Evolutionary conservation across 306 rosid genomes (phyloP).

Genomic region (Trichosanthes truncata): DNA sequence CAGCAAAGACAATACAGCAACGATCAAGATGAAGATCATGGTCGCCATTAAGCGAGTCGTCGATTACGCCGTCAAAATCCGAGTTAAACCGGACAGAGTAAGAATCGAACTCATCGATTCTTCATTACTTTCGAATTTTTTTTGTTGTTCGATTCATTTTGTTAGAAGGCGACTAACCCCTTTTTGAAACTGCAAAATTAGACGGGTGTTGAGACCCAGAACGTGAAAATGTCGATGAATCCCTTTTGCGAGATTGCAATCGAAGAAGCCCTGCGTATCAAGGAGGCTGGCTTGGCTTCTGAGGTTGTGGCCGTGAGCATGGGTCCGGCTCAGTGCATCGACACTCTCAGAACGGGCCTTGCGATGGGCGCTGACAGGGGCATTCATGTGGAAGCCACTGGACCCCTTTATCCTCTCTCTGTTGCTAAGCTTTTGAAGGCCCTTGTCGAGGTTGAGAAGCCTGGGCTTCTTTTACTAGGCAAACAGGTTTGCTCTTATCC

Average conservation of each 20-base stretch:
- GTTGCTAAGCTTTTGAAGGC: slow-evolving; percentile 75
- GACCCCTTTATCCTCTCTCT: slow-evolving; percentile 46
- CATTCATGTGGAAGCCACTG: slow-evolving; percentile 58
- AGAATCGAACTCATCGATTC: background rate
- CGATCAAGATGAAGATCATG: slow-evolving; percentile 69
- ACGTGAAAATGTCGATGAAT: slow-evolving; percentile 98
- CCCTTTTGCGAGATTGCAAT: slow-evolving; percentile 94
- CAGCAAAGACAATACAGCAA: background rate
- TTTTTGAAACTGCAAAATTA: background rate
- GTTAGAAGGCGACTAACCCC: background rate
- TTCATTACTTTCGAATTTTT: background rate
- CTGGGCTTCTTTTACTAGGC: slow-evolving; percentile 72
- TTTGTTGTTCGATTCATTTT: background rate
- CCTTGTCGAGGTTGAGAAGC: slow-evolving; percentile 71
- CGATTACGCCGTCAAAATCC: slow-evolving; percentile 91
- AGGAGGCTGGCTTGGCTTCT: slow-evolving; percentile 63
- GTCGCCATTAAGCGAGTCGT: slow-evolving; percentile 75
- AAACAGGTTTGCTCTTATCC: slow-evolving; percentile 46
- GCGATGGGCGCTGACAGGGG: slow-evolving; percentile 95
- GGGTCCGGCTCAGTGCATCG: slow-evolving; percentile 69
- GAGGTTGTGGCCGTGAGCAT: slow-evolving; percentile 83
- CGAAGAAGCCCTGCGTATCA: slow-evolving; percentile 84
- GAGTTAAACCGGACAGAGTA: slow-evolving; percentile 85
- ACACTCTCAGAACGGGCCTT: slow-evolving; percentile 74
- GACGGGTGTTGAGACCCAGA: slow-evolving; percentile 90